A percentile compares a stretch with the other conserved stretches of the same genome.
Conservation (phyloP, 2,329 filamentous ascomycete genomes). For the Epichloe coenophiala region DNA sequence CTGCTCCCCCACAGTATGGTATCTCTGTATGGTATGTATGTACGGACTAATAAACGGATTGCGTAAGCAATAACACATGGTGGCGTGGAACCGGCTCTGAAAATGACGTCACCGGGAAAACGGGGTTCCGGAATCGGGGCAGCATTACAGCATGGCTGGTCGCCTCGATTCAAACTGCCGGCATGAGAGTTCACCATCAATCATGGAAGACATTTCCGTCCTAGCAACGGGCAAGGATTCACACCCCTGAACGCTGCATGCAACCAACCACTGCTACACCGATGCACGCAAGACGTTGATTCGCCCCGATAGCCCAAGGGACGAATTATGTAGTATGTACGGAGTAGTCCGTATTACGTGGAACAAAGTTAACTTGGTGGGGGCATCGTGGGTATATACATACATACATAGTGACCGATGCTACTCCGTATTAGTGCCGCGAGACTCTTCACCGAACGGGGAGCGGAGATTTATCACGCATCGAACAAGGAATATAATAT, state of each 20-base stretch:
- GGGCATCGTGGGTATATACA: too few relatives aligned
- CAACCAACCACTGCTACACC: neutral
- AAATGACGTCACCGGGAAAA: neutral
- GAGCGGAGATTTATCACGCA: too few relatives aligned
- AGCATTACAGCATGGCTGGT: constrained; percentile 1
- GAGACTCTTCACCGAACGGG: too few relatives aligned
- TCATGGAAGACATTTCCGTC: neutral
- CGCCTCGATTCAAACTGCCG: neutral
- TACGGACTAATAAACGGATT: too few relatives aligned
- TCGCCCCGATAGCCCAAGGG: neutral
- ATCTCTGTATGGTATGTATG: too few relatives aligned
- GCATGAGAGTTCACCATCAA: neutral
- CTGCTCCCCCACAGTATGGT: neutral
- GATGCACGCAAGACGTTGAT: neutral
- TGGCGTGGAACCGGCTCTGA: neutral
- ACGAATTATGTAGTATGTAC: too few relatives aligned
- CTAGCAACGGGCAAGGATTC: neutral
- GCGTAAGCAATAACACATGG: neutral
- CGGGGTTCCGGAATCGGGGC: neutral
- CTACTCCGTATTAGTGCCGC: too few relatives aligned
- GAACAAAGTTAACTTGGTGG: too few relatives aligned
- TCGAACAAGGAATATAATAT: too few relatives aligned
- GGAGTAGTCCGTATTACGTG: too few relatives aligned
- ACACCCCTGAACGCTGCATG: constrained; percentile 2
- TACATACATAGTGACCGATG: too few relatives aligned